Percentiles rank a stretch among this genome's conserved stretches.
Conservation (phyloP, 257 asterid species). For the Fraxinus anomala region DNA sequence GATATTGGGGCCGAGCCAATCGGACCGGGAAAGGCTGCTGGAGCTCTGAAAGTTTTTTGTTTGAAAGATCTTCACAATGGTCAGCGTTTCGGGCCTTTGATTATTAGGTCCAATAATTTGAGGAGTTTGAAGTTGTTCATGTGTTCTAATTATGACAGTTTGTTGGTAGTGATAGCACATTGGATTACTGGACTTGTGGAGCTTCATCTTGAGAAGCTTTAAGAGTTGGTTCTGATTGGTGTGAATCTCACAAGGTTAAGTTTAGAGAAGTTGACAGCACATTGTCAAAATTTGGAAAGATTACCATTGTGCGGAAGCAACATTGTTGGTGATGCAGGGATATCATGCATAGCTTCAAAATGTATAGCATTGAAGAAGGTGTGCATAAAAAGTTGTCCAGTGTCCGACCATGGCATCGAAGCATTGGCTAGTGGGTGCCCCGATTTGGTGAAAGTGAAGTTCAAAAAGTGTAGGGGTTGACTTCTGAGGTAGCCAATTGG, state of each 20-base stretch:
- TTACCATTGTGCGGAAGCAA: conserved; percentile 86
- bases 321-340: conserved; percentile 79
- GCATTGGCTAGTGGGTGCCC: conserved; percentile 93
- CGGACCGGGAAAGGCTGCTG: conserved; percentile 61
- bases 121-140: conserved; percentile 68
- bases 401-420: conserved; percentile 78
- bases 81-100: conserved; percentile 75
- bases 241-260: conserved; percentile 71
- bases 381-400: conserved; percentile 87
- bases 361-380: conserved; percentile 74
- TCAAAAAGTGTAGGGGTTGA: conserved; percentile 90
- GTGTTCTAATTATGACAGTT: conserved; percentile 85
- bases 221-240: conserved; percentile 79
- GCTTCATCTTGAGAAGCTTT: conserved; percentile 78
- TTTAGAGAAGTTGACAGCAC: conserved; percentile 48
- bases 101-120: conserved; percentile 64
- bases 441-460: conserved; percentile 85
- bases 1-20: conserved; percentile 49
- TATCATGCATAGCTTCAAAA: conserved; percentile 74
- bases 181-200: conserved; percentile 52
- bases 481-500: conserved; percentile 33
- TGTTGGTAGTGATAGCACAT: conserved; percentile 54
- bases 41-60: conserved; percentile 48
- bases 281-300: conserved; percentile 74
- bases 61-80: conserved; percentile 38